A percentile compares a stretch with the other conserved stretches of the same genome.
These are phyloP conservation scores for Trichosporon inkin DNA, from an alignment of 1,284 basidiomycete genomes.

Conservation along the genomic window DNA sequence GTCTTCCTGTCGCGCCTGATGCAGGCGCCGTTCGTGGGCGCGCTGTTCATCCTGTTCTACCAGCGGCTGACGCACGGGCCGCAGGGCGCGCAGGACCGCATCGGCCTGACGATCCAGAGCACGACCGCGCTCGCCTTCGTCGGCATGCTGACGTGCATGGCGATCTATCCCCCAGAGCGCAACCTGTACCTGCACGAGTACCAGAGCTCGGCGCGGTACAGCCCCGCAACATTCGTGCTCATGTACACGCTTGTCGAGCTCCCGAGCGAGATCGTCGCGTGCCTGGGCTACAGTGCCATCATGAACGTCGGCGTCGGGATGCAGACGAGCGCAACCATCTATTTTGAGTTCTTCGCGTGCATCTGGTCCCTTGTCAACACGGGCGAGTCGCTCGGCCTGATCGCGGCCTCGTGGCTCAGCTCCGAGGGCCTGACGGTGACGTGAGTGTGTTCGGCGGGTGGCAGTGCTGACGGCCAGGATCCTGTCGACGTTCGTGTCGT, in stretches of 20 bases:
- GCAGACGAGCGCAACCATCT: constrained; percentile 50
- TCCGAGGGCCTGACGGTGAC: constrained; percentile 40
- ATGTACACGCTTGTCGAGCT: constrained; percentile 52
- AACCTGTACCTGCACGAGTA: constrained; percentile 52
- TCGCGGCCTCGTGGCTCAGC: constrained; percentile 36
- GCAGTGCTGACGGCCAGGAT: constrained; percentile 43
- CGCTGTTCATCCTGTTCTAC: constrained; percentile 51
- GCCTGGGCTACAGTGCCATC: constrained; percentile 36
- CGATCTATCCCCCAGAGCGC: constrained; percentile 51
- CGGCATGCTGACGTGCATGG: constrained; percentile 51
- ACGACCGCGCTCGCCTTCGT: constrained; percentile 43
- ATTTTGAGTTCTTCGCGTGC: constrained; percentile 50
- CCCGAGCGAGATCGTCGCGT: constrained; percentile 45
- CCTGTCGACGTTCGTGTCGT: constrained; percentile 46
- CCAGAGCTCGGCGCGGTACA: constrained; percentile 48
- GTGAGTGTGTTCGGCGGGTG: constrained; percentile 16
- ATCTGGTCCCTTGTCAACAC: constrained; percentile 48
- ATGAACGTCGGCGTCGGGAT: constrained; percentile 51
- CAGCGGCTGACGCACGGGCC: constrained; percentile 47
- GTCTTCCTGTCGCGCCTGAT: constrained; percentile 49
- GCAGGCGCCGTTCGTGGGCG: constrained; percentile 47
- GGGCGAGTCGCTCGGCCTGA: constrained; percentile 49
- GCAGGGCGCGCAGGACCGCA: constrained; percentile 49
- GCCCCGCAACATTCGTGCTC: constrained; percentile 49
- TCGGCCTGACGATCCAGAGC: constrained; percentile 48